A percentile compares a stretch with the other conserved stretches of the same genome.
Evolutionary conservation across 768 basidiomycete species (phyloP).

Genomic region (Naematelia encephala): DNA sequence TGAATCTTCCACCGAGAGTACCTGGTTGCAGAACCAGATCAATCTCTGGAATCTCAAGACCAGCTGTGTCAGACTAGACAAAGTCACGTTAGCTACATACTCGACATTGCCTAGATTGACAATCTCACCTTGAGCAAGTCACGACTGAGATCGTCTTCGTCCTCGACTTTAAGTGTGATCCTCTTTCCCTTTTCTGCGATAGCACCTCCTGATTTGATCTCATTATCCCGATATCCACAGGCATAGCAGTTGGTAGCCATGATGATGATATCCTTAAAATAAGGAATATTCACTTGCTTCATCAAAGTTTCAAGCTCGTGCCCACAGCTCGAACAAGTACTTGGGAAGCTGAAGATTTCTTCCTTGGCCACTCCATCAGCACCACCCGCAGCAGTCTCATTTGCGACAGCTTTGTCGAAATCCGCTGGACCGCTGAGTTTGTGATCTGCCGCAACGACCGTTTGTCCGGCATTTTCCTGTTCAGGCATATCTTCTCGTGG

Average conservation of each 20-base stretch:
- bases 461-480: conserved; percentile 34
- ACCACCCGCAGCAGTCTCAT: conserved; percentile 3
- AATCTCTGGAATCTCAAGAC: conserved; percentile 87
- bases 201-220: conserved; percentile 90
- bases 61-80: conserved; percentile 85
- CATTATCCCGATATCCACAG: conserved; percentile 96
- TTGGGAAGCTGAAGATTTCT: conserved; percentile 84
- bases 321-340: conserved; percentile 83
- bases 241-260: conserved; percentile 96
- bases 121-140: conserved; percentile 82
- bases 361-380: conserved; percentile 58
- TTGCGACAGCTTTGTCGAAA: conserved; percentile 21
- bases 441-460: conserved; percentile 33
- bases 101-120: neutral
- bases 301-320: conserved; percentile 78
- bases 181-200: conserved; percentile 82
- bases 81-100: neutral
- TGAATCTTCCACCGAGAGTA: conserved; percentile 94
- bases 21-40: conserved; percentile 86
- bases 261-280: conserved; percentile 97
- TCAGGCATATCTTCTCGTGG: conserved; percentile 41
- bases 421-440: conserved; percentile 37
- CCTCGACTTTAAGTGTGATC: conserved; percentile 84
- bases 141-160: conserved; percentile 83
- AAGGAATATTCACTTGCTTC: conserved; percentile 94